Base-by-base conservation (phyloP, 2,329 filamentous ascomycete genomes). In the Cyphellophora attinorum region DNA sequence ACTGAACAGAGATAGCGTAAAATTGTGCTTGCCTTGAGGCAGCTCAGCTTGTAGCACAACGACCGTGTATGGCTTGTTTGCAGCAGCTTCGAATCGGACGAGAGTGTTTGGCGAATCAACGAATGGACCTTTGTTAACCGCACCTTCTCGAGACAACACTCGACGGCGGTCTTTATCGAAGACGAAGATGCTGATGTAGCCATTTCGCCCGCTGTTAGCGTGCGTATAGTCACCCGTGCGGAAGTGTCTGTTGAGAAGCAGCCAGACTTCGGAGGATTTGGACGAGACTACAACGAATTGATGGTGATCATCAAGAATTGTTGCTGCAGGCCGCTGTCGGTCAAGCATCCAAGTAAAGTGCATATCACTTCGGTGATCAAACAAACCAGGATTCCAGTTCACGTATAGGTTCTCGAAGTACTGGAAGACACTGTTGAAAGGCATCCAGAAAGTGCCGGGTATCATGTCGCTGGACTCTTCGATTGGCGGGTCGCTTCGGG, bases 361-460 rank as follows among this genome's bases (percentile, higher is more conserved):
- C 37, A 88, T 76, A 50, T 98, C 88, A 56, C 94, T 80, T 6
- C 88, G 78, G 53, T 82, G 64, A 2, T 66, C 65, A 59, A 98
- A 98, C 1, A 94, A 65, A 1, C 73, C 71, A 0, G 91, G 88
- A 46, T 94, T 95, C 91, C 91, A 98, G 59, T 96, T 98, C 35
- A 98, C 68, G 57, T 96, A 98, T 47, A 98, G 75, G 12, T 88
- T 93, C 55, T 96, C 86, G 44, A 95, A 98, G 53, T 94, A 79
- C 51, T 94, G 86, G 21, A 85, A 73, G 3, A 95, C 77, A 45
- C 86, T 83, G 47, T 93, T 83, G 17, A 91, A 76, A 15, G 80
- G 77, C 61, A 96, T 93, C 89, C 91, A 96, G 53, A 94, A 93
- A 1, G 81, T 85, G n/a, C 86, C 85, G 1, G 81, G 79, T 17